Percentiles rank a stretch among this genome's conserved stretches.
These are phyloP conservation scores for Cladophialophora chaetospira DNA, from an alignment of 2,329 filamentous ascomycete genomes.

Conservation along the genomic window DNA sequence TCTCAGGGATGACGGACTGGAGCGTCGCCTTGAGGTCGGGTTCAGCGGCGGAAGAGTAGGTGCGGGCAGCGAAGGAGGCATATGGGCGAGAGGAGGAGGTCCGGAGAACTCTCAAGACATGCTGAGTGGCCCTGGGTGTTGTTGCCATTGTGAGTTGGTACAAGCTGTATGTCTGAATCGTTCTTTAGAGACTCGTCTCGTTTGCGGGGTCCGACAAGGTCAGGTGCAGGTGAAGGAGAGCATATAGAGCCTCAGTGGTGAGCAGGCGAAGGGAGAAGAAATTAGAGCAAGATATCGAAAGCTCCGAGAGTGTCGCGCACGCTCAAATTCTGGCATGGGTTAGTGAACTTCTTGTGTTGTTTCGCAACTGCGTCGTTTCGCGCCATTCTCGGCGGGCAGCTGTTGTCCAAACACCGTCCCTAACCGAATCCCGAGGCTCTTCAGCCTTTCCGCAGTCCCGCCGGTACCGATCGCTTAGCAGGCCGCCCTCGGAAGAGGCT, in stretches of 20 bases:
- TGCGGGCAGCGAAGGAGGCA: constrained; percentile 43
- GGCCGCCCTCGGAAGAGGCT: constrained; percentile 10
- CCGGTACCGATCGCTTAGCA: constrained; percentile 3
- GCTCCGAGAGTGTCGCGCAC: not conserved
- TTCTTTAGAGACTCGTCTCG: not conserved
- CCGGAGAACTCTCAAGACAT: constrained; percentile 30
- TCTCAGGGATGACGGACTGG: constrained; percentile 80
- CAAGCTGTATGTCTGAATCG: not conserved
- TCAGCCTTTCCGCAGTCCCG: not conserved
- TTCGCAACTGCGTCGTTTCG: too few species aligned
- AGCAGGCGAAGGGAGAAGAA: not conserved
- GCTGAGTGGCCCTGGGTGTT: constrained; percentile 28
- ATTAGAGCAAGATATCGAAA: not conserved
- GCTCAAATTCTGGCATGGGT: not conserved
- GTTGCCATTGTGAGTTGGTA: constrained; percentile 25
- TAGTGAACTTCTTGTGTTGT: too few species aligned
- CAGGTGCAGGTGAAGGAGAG: too few species aligned
- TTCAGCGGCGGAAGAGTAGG: constrained; percentile 75
- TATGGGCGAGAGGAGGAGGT: constrained; percentile 21
- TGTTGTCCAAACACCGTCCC: not conserved
- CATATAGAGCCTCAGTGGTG: too few species aligned
- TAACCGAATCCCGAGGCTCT: constrained; percentile 14
- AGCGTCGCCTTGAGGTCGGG: constrained; percentile 88
- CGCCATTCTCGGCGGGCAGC: constrained; percentile 10
- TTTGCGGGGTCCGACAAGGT: constrained; percentile 1